A percentile compares a stretch with the other conserved stretches of the same genome.
phyloP scores from a whole-genome alignment of 495 filamentous ascomycete species.

The Venustampulla echinocandica region DNA sequence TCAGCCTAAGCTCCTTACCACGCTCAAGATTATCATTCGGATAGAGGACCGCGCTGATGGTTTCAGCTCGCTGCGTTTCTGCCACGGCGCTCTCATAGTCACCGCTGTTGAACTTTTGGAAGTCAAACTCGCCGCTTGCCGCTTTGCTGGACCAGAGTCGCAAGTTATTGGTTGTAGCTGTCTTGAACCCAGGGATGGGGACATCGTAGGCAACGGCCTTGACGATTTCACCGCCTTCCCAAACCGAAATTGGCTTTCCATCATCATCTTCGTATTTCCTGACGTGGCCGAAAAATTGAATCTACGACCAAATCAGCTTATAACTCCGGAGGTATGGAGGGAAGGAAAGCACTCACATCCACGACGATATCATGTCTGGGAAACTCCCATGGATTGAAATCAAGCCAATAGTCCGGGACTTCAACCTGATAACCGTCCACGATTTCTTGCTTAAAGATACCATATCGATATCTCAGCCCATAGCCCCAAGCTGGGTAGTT shows the following conservation, averaged over 20 bases:
- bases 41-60: conserved; percentile 94
- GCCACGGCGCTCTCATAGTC: conserved; percentile 96
- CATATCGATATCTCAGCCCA: conserved; percentile 88
- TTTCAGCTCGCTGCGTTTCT: conserved; percentile 92
- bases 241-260: conserved; percentile 62
- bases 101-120: conserved; percentile 98
- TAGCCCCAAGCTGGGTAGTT: conserved; percentile 98
- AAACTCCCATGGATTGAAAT: conserved; percentile 99
- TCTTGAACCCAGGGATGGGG: conserved; percentile 85
- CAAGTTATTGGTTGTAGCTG: conserved; percentile 89
- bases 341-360: conserved; percentile 40
- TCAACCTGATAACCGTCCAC: conserved; percentile 96
- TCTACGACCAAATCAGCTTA: conserved; percentile 29
- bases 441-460: conserved; percentile 99
- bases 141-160: conserved; percentile 96
- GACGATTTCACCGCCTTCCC: conserved; percentile 91
- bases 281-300: conserved; percentile 90
- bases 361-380: conserved; percentile 90
- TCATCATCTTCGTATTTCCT: conserved; percentile 60
- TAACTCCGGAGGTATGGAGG: not conserved
- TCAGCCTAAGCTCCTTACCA: conserved; percentile 93
- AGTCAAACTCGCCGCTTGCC: conserved; percentile 94
- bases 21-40: conserved; percentile 96
- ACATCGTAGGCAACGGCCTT: conserved; percentile 93
- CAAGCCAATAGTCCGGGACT: conserved; percentile 97